Evolutionary conservation across 169 alveolate species (phyloP), one percentile per base, ranked within the genome.

Genomic region (Plasmodium fragile): DNA sequence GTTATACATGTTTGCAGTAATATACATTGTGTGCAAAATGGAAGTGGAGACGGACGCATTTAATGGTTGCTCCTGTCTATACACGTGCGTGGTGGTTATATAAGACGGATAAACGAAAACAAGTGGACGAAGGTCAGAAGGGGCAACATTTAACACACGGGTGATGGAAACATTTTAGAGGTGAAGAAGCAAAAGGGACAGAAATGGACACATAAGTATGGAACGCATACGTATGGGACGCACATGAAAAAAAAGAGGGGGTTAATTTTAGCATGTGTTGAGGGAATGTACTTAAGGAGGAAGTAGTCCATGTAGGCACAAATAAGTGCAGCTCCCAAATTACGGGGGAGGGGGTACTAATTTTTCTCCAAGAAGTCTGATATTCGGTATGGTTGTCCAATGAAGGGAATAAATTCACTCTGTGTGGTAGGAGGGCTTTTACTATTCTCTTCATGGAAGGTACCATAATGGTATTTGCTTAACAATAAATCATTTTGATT

Each of bases 361-460:
- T 70, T 65, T 45, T 87, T 87, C 70, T 87, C 93, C 36, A 87
- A 30, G 59, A 87, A 87, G 41, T 87, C 93, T 2, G 93, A 87
- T 77, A 87, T 87, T 78, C 89, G 65, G 73, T 87, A 87, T 6
- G 93, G 93, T 53, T 87, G 93, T 22, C 93, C 93, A 78, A 78
- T 87, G 49, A 87, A 87, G 11, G 93, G 93, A 36, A 87, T 72
- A 78, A 87, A 87, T 59, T 87, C 90, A 55, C 53, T 87, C 72
- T 87, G 93, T 49, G 87, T 39, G 8, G 93, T 30, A 30, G 93
- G 93, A 8, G 85, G 5, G 72, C 18, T 87, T 87, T 75, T 77
- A 77, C 32, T 87, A 59, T 87, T 87, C 34, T 87, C 93, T 36
- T 87, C 93, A 65, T 78, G 81, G 81, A 87, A 87, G 69, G 93